These are phyloP conservation scores for Picochlorum sp. DNA, from an alignment of 139 green algal genomes.

Conservation along the genomic window DNA sequence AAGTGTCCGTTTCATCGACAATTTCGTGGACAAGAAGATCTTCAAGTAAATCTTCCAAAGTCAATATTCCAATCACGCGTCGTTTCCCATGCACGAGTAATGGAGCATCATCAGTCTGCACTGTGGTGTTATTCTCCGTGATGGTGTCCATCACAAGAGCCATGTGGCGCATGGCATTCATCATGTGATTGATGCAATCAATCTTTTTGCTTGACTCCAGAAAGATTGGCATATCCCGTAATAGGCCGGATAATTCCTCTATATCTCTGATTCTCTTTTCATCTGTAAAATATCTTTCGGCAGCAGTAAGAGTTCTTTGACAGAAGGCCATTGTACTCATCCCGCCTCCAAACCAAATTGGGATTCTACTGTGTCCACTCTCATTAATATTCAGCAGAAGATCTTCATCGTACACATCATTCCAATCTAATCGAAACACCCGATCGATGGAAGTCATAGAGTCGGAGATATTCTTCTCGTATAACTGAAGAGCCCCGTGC, in stretches of 20 bases:
- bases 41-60: slow-evolving; percentile 57
- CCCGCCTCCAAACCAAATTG: slow-evolving; percentile 48
- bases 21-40: slow-evolving; percentile 44
- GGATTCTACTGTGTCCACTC: slow-evolving; percentile 68
- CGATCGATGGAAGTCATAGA: slow-evolving; percentile 83
- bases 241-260: background rate
- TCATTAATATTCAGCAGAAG: slow-evolving; percentile 53
- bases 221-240: slow-evolving; percentile 17
- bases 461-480: slow-evolving; percentile 56
- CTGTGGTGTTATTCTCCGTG: background rate
- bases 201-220: slow-evolving; percentile 40
- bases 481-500: slow-evolving; percentile 78
- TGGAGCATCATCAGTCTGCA: no score
- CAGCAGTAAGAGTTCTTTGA: slow-evolving; percentile 71
- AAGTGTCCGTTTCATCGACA: slow-evolving; percentile 55
- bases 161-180: slow-evolving; percentile 81
- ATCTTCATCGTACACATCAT: slow-evolving; percentile 53
- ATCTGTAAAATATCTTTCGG: slow-evolving; percentile 6
- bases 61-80: slow-evolving; percentile 47
- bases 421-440: slow-evolving; percentile 67
- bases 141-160: slow-evolving; percentile 47
- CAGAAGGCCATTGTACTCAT: slow-evolving; percentile 37
- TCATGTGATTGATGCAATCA: slow-evolving; percentile 86
- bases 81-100: background rate
- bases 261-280: slow-evolving; percentile 22